phyloP scores from a whole-genome alignment of 345 rosid genomes.

The Boechera divaricarpa region DNA sequence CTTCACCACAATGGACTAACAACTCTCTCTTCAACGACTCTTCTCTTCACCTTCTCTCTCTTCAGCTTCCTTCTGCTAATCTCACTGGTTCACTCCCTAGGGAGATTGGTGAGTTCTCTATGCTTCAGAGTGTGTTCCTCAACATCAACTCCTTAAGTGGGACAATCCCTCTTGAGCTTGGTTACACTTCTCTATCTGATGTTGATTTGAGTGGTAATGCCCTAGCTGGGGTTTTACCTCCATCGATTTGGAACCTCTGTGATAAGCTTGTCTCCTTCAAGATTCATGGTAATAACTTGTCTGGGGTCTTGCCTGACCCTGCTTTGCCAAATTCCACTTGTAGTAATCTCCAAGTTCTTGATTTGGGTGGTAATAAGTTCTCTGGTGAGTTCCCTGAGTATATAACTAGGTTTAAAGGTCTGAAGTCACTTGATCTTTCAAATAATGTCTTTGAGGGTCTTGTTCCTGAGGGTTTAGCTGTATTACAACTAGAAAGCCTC shows the following conservation, averaged over 20 bases:
- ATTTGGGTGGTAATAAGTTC: slow-evolving; percentile 80
- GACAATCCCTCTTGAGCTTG: slow-evolving; percentile 88
- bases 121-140: slow-evolving; percentile 83
- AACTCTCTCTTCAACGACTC: slow-evolving; percentile 72
- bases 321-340: slow-evolving; percentile 86
- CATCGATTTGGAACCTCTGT: slow-evolving; percentile 94
- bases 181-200: slow-evolving; percentile 78
- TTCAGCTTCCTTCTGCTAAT: slow-evolving; percentile 89
- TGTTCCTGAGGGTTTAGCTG: slow-evolving; percentile 65
- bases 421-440: slow-evolving; percentile 86
- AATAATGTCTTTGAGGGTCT: slow-evolving; percentile 70
- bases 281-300: slow-evolving; percentile 70
- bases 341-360: slow-evolving; percentile 67
- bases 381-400: slow-evolving; percentile 83
- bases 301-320: slow-evolving; percentile 77
- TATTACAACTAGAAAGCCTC: slow-evolving; percentile 65
- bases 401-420: slow-evolving; percentile 60
- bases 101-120: slow-evolving; percentile 87
- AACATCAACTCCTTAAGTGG: slow-evolving; percentile 82
- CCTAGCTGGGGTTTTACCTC: slow-evolving; percentile 69
- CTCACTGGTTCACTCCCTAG: slow-evolving; percentile 90
- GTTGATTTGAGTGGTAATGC: slow-evolving; percentile 75
- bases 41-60: slow-evolving; percentile 72
- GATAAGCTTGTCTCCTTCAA: slow-evolving; percentile 70
- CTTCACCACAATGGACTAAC: slow-evolving; percentile 75